A percentile compares a stretch with the other conserved stretches of the same genome.
Evolutionary conservation across 352 stramenopile species (phyloP).

Genomic region (Phytophthora foliorum): DNA sequence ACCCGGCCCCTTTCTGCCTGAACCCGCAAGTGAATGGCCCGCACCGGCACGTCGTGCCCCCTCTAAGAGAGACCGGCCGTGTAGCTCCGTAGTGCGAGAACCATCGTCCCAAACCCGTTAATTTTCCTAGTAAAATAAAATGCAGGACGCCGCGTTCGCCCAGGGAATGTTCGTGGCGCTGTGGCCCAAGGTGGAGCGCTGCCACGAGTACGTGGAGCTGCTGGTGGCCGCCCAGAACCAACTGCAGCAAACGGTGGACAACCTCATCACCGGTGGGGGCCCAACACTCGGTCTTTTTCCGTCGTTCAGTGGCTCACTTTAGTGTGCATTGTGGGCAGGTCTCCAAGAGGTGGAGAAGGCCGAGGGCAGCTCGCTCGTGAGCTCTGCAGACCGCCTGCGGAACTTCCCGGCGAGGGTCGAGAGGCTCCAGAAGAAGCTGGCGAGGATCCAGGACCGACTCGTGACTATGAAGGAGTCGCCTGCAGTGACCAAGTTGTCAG

Average conservation of each 20-base stretch:
- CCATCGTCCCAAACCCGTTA: too few relatives aligned
- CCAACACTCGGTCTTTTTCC: background rate
- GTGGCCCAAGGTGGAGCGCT: conserved; percentile 88
- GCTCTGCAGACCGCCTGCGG: conserved; percentile 78
- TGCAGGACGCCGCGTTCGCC: conserved; percentile 54
- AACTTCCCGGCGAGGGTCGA: conserved; percentile 76
- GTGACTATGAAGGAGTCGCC: conserved; percentile 67
- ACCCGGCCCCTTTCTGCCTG: background rate
- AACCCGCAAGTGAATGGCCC: conserved; percentile 31
- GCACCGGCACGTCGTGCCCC: conserved; percentile 15
- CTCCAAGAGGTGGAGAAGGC: conserved; percentile 73
- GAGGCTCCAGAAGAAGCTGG: conserved; percentile 73
- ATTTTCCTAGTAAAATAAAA: conserved; percentile 13
- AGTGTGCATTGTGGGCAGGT: conserved; percentile 29
- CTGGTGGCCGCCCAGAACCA: conserved; percentile 77
- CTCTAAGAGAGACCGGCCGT: conserved; percentile 8
- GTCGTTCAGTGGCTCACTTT: background rate
- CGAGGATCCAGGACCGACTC: conserved; percentile 73
- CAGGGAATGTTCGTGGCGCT: conserved; percentile 84
- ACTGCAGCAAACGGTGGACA: conserved; percentile 73
- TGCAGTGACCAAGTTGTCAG: conserved; percentile 39
- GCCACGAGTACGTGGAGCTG: conserved; percentile 78
- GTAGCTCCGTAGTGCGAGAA: conserved; percentile 3
- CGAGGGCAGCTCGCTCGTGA: conserved; percentile 63
- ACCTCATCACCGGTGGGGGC: conserved; percentile 60